Conservation (phyloP, 2,329 filamentous ascomycete genomes). For the Uncinocarpus reesii region DNA sequence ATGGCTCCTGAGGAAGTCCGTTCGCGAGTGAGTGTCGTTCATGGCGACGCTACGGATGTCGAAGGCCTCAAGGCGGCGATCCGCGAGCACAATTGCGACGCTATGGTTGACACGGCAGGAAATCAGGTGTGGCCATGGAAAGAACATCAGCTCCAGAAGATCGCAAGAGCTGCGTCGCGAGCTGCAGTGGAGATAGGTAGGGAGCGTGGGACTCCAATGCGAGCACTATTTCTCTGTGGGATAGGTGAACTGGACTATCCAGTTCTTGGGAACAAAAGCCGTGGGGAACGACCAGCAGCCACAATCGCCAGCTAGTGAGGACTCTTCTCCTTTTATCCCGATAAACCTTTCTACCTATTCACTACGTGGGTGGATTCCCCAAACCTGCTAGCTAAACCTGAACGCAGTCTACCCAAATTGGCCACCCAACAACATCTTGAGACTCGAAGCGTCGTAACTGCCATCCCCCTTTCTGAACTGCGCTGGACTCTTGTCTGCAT, state of each 20-base stretch:
- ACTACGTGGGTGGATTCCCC: no score
- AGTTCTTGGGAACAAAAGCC: conserved; percentile 17
- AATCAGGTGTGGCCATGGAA: conserved; percentile 31
- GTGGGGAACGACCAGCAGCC: conserved; percentile 13
- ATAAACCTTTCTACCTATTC: neutral
- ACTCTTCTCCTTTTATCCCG: conserved; percentile 1
- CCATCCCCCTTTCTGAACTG: conserved; percentile 24
- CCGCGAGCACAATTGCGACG: conserved; percentile 30
- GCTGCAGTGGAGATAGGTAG: conserved; percentile 27
- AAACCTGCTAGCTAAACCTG: no score
- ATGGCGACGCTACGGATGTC: conserved; percentile 33
- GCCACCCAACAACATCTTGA: conserved; percentile 30
- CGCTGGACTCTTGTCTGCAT: conserved; percentile 35
- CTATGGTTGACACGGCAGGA: conserved; percentile 35
- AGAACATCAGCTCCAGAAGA: conserved; percentile 31
- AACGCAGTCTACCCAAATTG: conserved; percentile 22
- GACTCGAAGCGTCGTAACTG: conserved; percentile 24
- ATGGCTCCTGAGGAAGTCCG: conserved; percentile 28
- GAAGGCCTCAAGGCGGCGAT: conserved; percentile 29
- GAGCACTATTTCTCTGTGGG: conserved; percentile 33
- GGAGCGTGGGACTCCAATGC: conserved; percentile 28
- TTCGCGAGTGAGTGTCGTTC: conserved; percentile 26
- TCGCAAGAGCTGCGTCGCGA: conserved; percentile 24
- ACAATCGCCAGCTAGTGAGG: conserved; percentile 30
- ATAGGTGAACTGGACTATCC: conserved; percentile 31